Evolutionary conservation across 371 early-diverging fungal genomes (phyloP).

Genomic region (Blastocladiella emersonii): DNA sequence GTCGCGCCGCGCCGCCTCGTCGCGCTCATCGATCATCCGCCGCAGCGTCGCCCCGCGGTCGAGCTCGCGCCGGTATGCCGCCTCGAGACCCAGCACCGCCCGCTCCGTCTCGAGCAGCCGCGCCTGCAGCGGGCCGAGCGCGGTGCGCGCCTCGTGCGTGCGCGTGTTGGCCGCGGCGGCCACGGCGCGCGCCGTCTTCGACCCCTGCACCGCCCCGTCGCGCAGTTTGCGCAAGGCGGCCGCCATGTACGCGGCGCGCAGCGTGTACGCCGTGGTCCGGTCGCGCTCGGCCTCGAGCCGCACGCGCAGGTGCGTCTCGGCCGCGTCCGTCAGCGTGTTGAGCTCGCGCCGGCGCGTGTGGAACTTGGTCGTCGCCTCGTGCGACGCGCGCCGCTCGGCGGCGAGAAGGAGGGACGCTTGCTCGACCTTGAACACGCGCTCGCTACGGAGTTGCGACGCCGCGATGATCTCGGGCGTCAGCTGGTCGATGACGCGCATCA

Average conservation of each 20-base stretch:
- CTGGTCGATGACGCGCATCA: background rate
- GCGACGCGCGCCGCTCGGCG: background rate
- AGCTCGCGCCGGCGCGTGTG: background rate
- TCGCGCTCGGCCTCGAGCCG: constrained; percentile 1
- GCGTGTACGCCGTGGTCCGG: background rate
- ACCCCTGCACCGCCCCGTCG: no score
- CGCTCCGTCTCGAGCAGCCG: background rate
- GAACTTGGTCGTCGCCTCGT: background rate
- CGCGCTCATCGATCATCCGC: background rate
- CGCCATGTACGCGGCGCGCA: background rate
- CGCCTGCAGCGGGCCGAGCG: background rate
- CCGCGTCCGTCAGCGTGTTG: background rate
- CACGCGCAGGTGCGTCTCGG: background rate
- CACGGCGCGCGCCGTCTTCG: background rate
- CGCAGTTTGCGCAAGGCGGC: background rate
- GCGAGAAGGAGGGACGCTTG: background rate
- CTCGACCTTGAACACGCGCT: background rate
- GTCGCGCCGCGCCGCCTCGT: background rate
- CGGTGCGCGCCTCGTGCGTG: background rate
- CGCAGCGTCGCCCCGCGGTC: background rate
- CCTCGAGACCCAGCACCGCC: background rate
- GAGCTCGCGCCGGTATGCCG: background rate
- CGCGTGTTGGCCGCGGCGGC: background rate
- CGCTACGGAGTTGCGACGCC: background rate
- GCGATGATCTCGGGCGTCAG: background rate